Conservation (phyloP, 805 yeast species). For the Hagleromyces aurorensis region DNA sequence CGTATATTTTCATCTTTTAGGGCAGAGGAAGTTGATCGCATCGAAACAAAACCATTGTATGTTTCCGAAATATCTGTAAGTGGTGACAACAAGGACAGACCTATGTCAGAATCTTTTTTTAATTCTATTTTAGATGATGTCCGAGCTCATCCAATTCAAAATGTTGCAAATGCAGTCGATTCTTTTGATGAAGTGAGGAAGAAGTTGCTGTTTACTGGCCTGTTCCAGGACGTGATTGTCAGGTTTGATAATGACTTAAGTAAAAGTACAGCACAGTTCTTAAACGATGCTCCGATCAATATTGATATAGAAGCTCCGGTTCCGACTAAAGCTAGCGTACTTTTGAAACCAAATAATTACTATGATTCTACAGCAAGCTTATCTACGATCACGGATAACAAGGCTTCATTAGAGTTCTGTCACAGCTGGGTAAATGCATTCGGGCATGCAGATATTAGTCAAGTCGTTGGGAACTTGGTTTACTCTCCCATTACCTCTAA, state of each 20-base stretch:
- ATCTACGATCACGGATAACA: constrained; percentile 31
- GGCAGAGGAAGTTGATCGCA: constrained; percentile 5
- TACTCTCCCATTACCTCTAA: constrained; percentile 40
- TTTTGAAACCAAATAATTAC: constrained; percentile 31
- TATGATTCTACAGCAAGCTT: constrained; percentile 27
- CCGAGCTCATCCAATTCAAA: constrained; percentile 36
- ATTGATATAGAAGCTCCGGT: constrained; percentile 34
- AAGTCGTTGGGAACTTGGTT: constrained; percentile 39
- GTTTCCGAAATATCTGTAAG: constrained; percentile 16
- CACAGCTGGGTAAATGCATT: constrained; percentile 41
- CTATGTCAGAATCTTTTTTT: constrained; percentile 39
- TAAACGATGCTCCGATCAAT: constrained; percentile 19
- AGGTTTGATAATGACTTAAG: constrained; percentile 35
- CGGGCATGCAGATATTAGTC: constrained; percentile 50
- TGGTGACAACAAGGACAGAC: constrained; percentile 14
- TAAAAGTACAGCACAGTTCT: constrained; percentile 5
- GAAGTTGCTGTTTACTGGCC: constrained; percentile 37
- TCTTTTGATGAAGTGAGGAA: constrained; percentile 31
- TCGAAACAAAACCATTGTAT: constrained; percentile 16
- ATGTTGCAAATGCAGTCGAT: constrained; percentile 32
- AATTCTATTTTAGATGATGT: constrained; percentile 39
- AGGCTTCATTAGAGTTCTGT: constrained; percentile 30
- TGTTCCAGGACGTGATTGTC: constrained; percentile 36
- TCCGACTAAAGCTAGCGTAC: constrained; percentile 39
- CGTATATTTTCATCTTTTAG: too few relatives aligned